These are phyloP conservation scores for Elongisporangium prolatum DNA, from an alignment of 352 stramenopile genomes.

Conservation along the genomic window DNA sequence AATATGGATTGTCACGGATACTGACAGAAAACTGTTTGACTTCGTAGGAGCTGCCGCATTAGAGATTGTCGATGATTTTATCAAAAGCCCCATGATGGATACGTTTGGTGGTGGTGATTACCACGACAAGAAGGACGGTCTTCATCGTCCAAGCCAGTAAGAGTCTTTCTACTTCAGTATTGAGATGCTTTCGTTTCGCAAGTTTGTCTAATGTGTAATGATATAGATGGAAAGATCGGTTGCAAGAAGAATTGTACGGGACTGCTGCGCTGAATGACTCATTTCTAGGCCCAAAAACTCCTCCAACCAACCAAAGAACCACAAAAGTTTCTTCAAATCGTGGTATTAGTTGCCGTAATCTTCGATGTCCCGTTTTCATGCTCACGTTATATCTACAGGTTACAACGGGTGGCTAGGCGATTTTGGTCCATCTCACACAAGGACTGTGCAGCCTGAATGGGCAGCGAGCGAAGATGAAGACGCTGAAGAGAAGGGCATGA, in stretches of 20 bases:
- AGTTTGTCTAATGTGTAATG: background rate
- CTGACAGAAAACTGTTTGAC: background rate
- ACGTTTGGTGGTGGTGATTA: slow-evolving; percentile 28
- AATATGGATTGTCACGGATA: background rate
- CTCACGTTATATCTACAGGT: slow-evolving; percentile 17
- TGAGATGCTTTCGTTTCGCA: background rate
- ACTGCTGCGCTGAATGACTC: slow-evolving; percentile 31
- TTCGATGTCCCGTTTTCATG: background rate
- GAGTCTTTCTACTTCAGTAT: too few species aligned
- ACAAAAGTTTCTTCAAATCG: background rate
- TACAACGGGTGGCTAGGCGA: slow-evolving; percentile 76
- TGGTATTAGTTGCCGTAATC: background rate
- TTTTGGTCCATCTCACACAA: slow-evolving; percentile 69
- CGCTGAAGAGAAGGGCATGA: background rate
- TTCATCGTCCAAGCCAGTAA: background rate
- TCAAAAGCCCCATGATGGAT: slow-evolving; percentile 71
- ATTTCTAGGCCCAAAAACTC: slow-evolving; percentile 44
- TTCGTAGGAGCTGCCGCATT: slow-evolving; percentile 56
- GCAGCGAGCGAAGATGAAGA: slow-evolving; percentile 20
- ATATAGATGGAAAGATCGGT: slow-evolving; percentile 17
- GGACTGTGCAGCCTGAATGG: slow-evolving; percentile 55
- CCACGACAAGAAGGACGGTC: background rate
- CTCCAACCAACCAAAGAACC: slow-evolving; percentile 20
- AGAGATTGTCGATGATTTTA: slow-evolving; percentile 82
- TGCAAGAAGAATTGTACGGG: slow-evolving; percentile 68